Evolutionary conservation across 2,329 filamentous ascomycete species (phyloP).

Genomic region (Ophiostoma himal-ulmi): DNA sequence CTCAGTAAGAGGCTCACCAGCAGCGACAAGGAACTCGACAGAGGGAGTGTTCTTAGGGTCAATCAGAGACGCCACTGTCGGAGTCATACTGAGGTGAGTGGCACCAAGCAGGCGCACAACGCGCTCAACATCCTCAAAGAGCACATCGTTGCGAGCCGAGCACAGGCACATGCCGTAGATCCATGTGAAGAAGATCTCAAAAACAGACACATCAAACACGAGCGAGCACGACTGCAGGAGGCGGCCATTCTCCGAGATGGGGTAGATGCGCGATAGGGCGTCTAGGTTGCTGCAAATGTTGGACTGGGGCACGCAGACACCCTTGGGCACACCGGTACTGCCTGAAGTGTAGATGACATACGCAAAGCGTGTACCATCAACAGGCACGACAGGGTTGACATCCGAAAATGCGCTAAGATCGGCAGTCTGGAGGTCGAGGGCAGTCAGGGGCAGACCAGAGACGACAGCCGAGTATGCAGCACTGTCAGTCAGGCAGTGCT

Average conservation of each 20-base stretch:
- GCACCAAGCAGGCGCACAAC: slow-evolving; percentile 67
- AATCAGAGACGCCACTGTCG: slow-evolving; percentile 72
- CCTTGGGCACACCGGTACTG: slow-evolving; percentile 80
- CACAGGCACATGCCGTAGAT: slow-evolving; percentile 81
- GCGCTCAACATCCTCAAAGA: slow-evolving; percentile 73
- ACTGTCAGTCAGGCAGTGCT: slow-evolving; percentile 53
- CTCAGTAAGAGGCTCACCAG: slow-evolving; percentile 76
- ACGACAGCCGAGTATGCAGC: slow-evolving; percentile 18
- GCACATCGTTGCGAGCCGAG: slow-evolving; percentile 72
- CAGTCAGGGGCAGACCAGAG: slow-evolving; percentile 2
- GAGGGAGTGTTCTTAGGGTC: slow-evolving; percentile 77
- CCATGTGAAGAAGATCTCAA: slow-evolving; percentile 96
- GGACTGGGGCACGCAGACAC: slow-evolving; percentile 80
- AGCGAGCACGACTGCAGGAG: slow-evolving; percentile 90
- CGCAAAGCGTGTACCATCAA: slow-evolving; percentile 47
- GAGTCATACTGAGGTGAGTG: slow-evolving; percentile 87
- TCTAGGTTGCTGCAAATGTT: slow-evolving; percentile 88
- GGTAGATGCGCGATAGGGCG: slow-evolving; percentile 70
- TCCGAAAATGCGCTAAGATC: slow-evolving; percentile 30
- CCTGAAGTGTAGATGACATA: slow-evolving; percentile 87
- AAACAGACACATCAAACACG: slow-evolving; percentile 87
- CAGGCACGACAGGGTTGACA: slow-evolving; percentile 33
- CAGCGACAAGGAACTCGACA: slow-evolving; percentile 87
- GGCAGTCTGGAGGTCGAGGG: slow-evolving; percentile 35
- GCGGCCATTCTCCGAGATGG: slow-evolving; percentile 59